Conservation (phyloP, 2,329 filamentous ascomycete species). For the Aureobasidium leucospermi region DNA sequence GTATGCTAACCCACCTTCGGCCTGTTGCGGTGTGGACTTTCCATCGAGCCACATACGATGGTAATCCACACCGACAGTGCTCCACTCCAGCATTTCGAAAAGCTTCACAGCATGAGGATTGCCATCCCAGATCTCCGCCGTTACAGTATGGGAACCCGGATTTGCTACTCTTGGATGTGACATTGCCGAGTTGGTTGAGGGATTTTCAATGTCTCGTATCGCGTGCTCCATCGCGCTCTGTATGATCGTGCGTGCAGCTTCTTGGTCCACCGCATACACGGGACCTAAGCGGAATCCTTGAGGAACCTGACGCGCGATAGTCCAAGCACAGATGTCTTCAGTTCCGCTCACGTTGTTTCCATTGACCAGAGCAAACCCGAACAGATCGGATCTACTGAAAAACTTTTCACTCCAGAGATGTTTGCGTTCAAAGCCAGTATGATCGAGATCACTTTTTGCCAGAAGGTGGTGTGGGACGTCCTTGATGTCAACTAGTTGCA, state of each 20-base stretch:
- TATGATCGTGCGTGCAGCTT: slow-evolving; percentile 24
- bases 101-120: slow-evolving; percentile 25
- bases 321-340: slow-evolving; percentile 23
- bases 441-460: slow-evolving; percentile 23
- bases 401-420: slow-evolving; percentile 28
- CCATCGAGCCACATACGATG: slow-evolving; percentile 33
- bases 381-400: slow-evolving; percentile 23
- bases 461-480: slow-evolving; percentile 21
- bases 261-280: slow-evolving; percentile 26
- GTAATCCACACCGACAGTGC: slow-evolving; percentile 25
- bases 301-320: slow-evolving; percentile 27
- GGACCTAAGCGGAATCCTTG: slow-evolving; percentile 30
- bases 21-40: slow-evolving; percentile 26
- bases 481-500: slow-evolving; percentile 20
- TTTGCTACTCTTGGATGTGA: slow-evolving; percentile 13
- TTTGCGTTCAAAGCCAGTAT: slow-evolving; percentile 28
- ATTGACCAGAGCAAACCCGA: slow-evolving; percentile 23
- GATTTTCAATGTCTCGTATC: slow-evolving; percentile 15
- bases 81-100: slow-evolving; percentile 30
- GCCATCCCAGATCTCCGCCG: slow-evolving; percentile 29
- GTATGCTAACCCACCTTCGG: slow-evolving; percentile 24
- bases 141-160: slow-evolving; percentile 17
- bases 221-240: slow-evolving; percentile 22
- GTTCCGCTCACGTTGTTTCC: slow-evolving; percentile 8
- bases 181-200: slow-evolving; percentile 15